phyloP scores from a whole-genome alignment of 768 basidiomycete genomes.

The Tylopilus cervinicoccineus region DNA sequence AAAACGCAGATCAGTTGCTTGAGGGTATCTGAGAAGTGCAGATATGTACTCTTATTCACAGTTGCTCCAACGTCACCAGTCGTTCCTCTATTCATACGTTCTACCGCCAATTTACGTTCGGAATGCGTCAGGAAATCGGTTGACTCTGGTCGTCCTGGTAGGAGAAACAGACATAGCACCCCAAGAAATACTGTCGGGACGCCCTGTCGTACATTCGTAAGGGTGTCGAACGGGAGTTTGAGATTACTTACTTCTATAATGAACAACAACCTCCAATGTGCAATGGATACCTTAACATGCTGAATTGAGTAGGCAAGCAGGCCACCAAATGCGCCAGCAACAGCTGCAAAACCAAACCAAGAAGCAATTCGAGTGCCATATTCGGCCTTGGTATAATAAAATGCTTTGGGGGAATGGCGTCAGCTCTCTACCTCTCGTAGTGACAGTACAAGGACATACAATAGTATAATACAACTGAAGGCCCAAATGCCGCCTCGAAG shows the following conservation, averaged over 20 bases:
- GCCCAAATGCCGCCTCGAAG: constrained; percentile 34
- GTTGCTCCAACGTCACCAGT: constrained; percentile 40
- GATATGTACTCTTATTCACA: constrained; percentile 35
- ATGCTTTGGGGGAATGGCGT: constrained; percentile 28
- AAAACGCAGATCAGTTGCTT: constrained; percentile 1
- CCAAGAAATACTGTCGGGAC: constrained; percentile 41
- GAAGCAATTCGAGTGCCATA: constrained; percentile 45
- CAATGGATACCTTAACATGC: constrained; percentile 34
- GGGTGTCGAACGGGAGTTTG: not conserved
- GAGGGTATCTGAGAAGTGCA: not conserved
- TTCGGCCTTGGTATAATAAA: constrained; percentile 48
- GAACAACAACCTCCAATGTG: constrained; percentile 40
- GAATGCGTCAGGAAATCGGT: constrained; percentile 30
- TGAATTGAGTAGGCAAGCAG: constrained; percentile 51
- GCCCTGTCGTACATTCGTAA: constrained; percentile 40
- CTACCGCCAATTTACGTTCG: constrained; percentile 32
- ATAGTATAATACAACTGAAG: constrained; percentile 31
- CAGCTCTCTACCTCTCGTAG: constrained; percentile 13
- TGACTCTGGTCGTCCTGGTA: constrained; percentile 33
- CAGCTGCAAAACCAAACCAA: constrained; percentile 55
- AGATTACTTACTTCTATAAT: constrained; percentile 20
- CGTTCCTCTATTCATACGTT: constrained; percentile 38
- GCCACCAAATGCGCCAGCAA: constrained; percentile 56
- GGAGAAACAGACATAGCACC: constrained; percentile 24
- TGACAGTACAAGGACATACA: constrained; percentile 11